Percentiles rank a stretch among this genome's conserved stretches.
phyloP scores from a whole-genome alignment of 371 early-diverging fungal species.

The Nematocida displodere region DNA sequence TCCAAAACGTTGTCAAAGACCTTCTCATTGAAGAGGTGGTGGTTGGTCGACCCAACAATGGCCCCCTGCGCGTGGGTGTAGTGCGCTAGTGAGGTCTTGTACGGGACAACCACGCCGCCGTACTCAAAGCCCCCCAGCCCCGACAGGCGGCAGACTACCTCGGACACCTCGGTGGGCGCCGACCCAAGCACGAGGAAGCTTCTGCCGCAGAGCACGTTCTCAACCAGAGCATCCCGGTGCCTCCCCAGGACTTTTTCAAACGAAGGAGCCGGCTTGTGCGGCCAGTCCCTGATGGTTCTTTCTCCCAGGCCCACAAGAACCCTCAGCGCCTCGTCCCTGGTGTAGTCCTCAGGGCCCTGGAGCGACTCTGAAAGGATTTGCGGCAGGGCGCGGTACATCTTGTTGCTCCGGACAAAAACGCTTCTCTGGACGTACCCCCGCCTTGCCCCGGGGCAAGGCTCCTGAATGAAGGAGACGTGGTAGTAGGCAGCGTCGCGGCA shows the following conservation, averaged over 20 bases:
- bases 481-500: background rate
- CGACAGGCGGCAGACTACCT: background rate
- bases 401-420: background rate
- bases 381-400: background rate
- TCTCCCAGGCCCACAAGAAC: background rate
- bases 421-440: constrained; percentile 5
- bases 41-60: constrained; percentile 17
- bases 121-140: background rate
- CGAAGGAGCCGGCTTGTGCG: background rate
- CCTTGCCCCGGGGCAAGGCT: background rate
- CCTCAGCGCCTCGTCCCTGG: background rate
- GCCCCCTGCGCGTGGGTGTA: background rate
- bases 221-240: constrained; percentile 18
- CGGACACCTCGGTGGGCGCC: constrained; percentile 12
- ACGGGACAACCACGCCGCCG: constrained; percentile 17
- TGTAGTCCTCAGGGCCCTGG: background rate
- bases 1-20: constrained; percentile 16
- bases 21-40: background rate
- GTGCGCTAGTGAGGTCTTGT: constrained; percentile 5
- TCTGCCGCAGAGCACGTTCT: constrained; percentile 10
- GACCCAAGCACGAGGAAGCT: background rate
- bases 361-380: background rate
- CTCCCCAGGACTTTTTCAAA: background rate
- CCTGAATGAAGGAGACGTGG: constrained; percentile 1
- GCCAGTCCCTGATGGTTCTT: background rate